Evolutionary conservation across 2,329 filamentous ascomycete species (phyloP).

Genomic region (Colletotrichum kahawae): DNA sequence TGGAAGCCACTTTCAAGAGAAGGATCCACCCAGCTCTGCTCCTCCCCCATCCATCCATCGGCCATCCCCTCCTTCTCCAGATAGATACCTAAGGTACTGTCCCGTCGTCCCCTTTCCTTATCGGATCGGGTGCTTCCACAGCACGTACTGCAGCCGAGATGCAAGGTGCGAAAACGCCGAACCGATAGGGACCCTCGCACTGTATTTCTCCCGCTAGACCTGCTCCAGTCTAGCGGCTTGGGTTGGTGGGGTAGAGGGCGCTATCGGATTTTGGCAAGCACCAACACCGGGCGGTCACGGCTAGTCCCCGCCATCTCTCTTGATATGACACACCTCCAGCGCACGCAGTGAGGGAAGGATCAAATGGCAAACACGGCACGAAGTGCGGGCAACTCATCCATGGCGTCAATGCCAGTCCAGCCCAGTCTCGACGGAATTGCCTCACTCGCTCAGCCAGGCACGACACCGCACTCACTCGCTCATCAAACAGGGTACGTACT

Average conservation of each 20-base stretch:
- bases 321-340: background rate
- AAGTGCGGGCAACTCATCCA: background rate
- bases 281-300: background rate
- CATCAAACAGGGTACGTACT: background rate
- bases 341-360: background rate
- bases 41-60: background rate
- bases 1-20: background rate
- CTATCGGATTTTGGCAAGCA: background rate
- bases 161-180: background rate
- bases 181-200: background rate
- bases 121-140: constrained; percentile 6
- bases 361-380: background rate
- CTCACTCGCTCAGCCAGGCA: background rate
- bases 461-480: background rate
- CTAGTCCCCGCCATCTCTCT: background rate
- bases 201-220: background rate
- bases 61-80: background rate
- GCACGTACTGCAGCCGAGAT: background rate
- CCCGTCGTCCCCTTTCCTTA: background rate
- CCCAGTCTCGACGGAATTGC: background rate
- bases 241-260: background rate
- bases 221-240: background rate
- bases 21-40: background rate
- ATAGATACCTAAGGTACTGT: background rate
- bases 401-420: background rate